Evolutionary conservation across 2,329 filamentous ascomycete species (phyloP).

Genomic region (Dactylellina haptotyla): DNA sequence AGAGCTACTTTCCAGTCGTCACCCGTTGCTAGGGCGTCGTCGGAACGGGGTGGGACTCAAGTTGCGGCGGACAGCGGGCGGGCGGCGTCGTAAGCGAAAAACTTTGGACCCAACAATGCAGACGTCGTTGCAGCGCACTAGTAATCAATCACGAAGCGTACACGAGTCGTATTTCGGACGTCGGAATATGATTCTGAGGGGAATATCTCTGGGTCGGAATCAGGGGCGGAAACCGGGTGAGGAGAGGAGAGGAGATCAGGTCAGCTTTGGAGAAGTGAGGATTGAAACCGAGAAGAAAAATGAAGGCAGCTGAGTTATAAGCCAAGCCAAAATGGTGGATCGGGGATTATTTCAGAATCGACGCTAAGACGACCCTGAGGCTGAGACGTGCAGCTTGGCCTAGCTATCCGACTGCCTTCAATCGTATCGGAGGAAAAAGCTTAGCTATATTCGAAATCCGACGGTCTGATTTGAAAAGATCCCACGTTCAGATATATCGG

Average conservation of each 20-base stretch:
- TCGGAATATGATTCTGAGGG: background rate
- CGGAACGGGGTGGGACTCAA: background rate
- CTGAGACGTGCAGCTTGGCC: constrained; percentile 14
- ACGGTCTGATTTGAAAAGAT: no score
- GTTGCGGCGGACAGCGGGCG: background rate
- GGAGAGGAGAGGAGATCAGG: background rate
- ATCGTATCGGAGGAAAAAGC: constrained; percentile 4
- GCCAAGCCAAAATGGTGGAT: constrained; percentile 34
- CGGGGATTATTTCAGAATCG: constrained; percentile 19
- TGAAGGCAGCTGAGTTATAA: no score
- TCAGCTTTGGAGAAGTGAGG: constrained; percentile 15
- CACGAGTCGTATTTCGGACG: constrained; percentile 10
- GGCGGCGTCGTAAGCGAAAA: background rate
- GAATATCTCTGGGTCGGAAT: constrained; percentile 18
- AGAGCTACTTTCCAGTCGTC: background rate
- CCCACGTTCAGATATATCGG: no score
- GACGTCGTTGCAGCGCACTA: no score
- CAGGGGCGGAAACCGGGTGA: background rate
- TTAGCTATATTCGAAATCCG: no score
- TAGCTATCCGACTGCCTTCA: background rate
- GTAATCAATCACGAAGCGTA: no score
- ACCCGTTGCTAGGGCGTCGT: constrained; percentile 21
- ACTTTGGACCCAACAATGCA: no score
- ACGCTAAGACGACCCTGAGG: constrained; percentile 21
- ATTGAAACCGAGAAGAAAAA: constrained; percentile 16